Conservation (phyloP, 768 basidiomycete genomes). For the Asterophora parasitica region DNA sequence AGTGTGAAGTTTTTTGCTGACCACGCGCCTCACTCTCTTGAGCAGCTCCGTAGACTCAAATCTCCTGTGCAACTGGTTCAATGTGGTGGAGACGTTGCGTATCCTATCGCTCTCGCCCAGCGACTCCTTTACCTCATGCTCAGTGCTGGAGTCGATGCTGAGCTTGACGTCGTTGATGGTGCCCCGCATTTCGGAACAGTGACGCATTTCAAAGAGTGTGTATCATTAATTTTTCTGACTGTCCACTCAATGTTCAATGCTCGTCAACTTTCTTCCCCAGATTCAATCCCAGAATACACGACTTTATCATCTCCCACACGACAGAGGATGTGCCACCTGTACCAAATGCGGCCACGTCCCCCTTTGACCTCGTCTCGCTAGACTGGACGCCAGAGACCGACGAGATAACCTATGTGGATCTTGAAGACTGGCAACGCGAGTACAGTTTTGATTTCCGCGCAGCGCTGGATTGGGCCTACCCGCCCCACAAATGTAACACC, state of each 20-base stretch:
- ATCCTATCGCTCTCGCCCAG: conserved; percentile 23
- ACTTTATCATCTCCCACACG: conserved; percentile 16
- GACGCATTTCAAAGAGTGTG: conserved; percentile 28
- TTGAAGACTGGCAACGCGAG: no score
- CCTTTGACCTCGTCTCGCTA: conserved; percentile 23
- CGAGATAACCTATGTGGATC: conserved; percentile 19
- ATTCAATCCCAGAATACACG: conserved; percentile 24
- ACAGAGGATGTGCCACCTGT: conserved; percentile 23
- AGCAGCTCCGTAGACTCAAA: conserved; percentile 20
- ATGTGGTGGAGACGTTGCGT: conserved; percentile 31
- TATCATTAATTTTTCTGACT: no score
- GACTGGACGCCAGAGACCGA: conserved; percentile 17
- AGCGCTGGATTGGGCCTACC: no score
- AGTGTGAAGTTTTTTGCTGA: conserved; percentile 30
- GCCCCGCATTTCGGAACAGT: no score
- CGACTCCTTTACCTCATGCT: no score
- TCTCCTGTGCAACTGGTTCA: conserved; percentile 30
- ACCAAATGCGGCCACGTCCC: conserved; percentile 21
- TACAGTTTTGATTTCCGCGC: not conserved
- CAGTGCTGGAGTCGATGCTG: no score
- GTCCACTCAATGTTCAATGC: no score
- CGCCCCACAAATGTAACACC: no score
- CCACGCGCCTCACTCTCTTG: conserved; percentile 18
- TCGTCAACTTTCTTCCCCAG: no score
- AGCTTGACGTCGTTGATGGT: no score